Base-by-base conservation (phyloP, 345 rosid genomes). In the Mallotus nudiflorus region DNA sequence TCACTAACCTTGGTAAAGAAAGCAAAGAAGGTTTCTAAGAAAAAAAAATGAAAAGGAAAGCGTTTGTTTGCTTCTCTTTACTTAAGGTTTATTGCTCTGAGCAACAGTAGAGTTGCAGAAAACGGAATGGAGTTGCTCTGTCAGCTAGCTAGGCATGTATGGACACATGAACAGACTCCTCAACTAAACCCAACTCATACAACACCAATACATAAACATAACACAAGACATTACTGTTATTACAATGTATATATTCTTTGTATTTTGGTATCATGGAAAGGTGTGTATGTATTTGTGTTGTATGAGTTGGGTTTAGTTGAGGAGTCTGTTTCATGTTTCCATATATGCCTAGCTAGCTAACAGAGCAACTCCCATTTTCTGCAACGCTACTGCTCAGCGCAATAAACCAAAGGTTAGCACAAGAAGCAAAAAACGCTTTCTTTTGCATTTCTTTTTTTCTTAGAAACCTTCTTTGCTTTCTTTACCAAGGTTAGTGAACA, bases 41-140 rank as follows among this genome's bases (percentile, higher is more conserved):
- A 15, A 52, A 40, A 20, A 35, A 25, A 65, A 42, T n/a, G n/a
- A n/a, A n/a, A n/a, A n/a, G n/a, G 20, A 22, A 7, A 35, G 19
- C 22, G 35, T 67, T 75, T 57, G 62, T 78, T 76, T n/a, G n/a
- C n/a, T n/a, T n/a, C n/a, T n/a, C n/a, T n/a, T n/a, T n/a, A n/a
- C n/a, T n/a, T n/a, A n/a, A n/a, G n/a, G n/a, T n/a, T n/a, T n/a
- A n/a, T n/a, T n/a, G n/a, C n/a, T n/a, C n/a, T 70, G 77, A 65
- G n/a, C n/a, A n/a, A n/a, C 46, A 73, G 50, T 54, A 66, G 72
- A 56, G 75, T 84, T 80, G 85, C 84, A 83, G 83, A 75, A 81
- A 82, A 81, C 60, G 83, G 81, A 82, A 83, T 70, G 58, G 70
- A 72, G 81, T 45, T 78, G 72, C 66, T 77, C 53, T 67, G 73